Percentiles rank a stretch among this genome's conserved stretches.
These are phyloP conservation scores for Suhomyces chickasaworum DNA, from an alignment of 1,139 yeast species.

Conservation along the genomic window DNA sequence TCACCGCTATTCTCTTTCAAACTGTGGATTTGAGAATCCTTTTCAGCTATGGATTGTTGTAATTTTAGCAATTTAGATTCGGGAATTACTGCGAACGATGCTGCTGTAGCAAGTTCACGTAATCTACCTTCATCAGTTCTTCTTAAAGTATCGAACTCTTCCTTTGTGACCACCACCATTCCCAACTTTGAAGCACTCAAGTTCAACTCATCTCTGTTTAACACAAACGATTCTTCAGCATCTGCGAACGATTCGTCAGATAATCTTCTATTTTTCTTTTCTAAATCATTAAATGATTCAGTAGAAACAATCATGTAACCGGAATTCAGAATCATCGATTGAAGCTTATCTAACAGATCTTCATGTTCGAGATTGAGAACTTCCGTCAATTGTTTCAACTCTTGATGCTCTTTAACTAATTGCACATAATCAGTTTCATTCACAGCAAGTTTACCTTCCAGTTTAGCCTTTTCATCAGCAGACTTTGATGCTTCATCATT, in stretches of 20 bases:
- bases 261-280: background rate
- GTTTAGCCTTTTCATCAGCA: constrained; percentile 23
- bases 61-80: constrained; percentile 30
- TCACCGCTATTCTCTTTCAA: constrained; percentile 22
- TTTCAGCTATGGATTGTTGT: constrained; percentile 38
- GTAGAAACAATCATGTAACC: constrained; percentile 39
- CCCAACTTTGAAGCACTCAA: constrained; percentile 39
- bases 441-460: constrained; percentile 31
- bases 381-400: background rate
- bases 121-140: constrained; percentile 20
- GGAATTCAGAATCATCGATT: constrained; percentile 20
- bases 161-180: constrained; percentile 34
- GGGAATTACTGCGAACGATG: constrained; percentile 24
- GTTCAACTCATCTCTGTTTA: constrained; percentile 32
- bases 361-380: constrained; percentile 1
- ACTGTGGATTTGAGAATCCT: constrained; percentile 33
- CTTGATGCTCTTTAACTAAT: constrained; percentile 2
- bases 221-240: constrained; percentile 38
- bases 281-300: constrained; percentile 24
- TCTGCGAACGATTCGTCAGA: constrained; percentile 25
- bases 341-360: constrained; percentile 5
- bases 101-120: constrained; percentile 19
- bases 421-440: constrained; percentile 24
- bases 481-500: constrained; percentile 14
- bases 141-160: constrained; percentile 26